Evolutionary conservation across 169 alveolate genomes (phyloP).

Genomic region (Eimeria acervulina): DNA sequence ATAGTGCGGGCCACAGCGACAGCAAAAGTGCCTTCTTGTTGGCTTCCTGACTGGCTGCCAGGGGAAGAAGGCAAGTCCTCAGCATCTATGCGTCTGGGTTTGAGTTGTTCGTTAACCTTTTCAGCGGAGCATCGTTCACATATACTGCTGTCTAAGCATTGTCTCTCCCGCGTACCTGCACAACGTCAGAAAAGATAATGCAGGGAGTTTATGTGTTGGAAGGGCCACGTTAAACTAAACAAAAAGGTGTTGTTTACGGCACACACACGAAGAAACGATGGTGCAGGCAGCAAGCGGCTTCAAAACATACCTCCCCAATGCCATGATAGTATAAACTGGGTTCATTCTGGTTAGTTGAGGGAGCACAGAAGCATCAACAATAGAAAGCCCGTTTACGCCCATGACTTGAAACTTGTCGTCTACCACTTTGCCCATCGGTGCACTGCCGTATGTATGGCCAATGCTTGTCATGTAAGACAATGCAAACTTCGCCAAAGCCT

Average conservation of each 20-base stretch:
- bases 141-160: conserved; percentile 26
- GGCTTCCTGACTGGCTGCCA: conserved; percentile 31
- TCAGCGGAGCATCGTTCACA: background rate
- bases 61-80: background rate
- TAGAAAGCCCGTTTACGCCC: conserved; percentile 80
- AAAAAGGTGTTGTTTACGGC: too few species aligned
- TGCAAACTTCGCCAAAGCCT: conserved; percentile 82
- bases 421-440: conserved; percentile 85
- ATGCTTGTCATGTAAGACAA: conserved; percentile 84
- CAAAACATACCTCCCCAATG: conserved; percentile 79
- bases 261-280: background rate
- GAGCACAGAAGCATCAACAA: conserved; percentile 84
- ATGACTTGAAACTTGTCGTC: conserved; percentile 80
- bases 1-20: background rate
- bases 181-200: background rate
- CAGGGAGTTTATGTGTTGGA: background rate
- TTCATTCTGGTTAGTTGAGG: conserved; percentile 83
- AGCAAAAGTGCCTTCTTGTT: background rate
- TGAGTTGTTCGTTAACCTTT: background rate
- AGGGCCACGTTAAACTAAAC: background rate
- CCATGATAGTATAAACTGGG: conserved; percentile 82
- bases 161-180: conserved; percentile 51
- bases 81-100: background rate
- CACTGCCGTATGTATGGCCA: conserved; percentile 84
- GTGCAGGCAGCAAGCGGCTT: background rate